Base-by-base conservation (phyloP, 2,329 filamentous ascomycete genomes). In the Penicillium brasilianum region DNA sequence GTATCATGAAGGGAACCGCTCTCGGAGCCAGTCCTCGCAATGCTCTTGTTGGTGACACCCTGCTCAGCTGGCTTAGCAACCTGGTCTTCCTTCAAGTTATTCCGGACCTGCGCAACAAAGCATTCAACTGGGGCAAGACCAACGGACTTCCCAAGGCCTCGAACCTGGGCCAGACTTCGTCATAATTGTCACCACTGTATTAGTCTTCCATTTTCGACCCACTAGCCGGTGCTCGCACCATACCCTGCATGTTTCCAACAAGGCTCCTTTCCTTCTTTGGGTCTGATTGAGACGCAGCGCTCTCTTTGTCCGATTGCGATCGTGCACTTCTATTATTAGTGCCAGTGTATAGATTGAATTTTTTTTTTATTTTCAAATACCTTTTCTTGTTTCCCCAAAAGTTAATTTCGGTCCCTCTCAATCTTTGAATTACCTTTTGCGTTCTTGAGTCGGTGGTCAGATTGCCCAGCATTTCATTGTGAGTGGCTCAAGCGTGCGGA, bases 1-100 rank as follows among this genome's bases (percentile, higher is more conserved):
- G 85, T 58, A 71, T 92, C 60, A 90, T 97, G 87, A 87, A 89
- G 67, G 89, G 85, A 20, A 78, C 79, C 28, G 74, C 78, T 28
- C 72, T 86, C 62, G 83, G 83, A 4, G 80, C 82, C 36, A 84
- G 82, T 65, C 81, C 82, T 30, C 81, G 83, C 63, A 84, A 87
- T 64, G 82, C 79, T 39, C 74, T 82, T 60, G 65, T 88, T 11
- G 69, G 81, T 16, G 86, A 88, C 66, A 86, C 84, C 2, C 60
- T 87, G 52, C 81, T 82, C 46, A 80, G 81, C 60, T 87, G 84
- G 82, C 66, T 85, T 7, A 81, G 81, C 50, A 80, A 77, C 55
- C 64, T 88, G 36, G 79, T 82, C 13, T 86, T 85, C 79, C 71
- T 87, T 44, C 83, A 86, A 62, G 80, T 87, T 54, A 80, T 82